These are phyloP conservation scores for Diaporthe caulivora DNA, from an alignment of 2,329 filamentous ascomycete genomes.

Conservation along the genomic window DNA sequence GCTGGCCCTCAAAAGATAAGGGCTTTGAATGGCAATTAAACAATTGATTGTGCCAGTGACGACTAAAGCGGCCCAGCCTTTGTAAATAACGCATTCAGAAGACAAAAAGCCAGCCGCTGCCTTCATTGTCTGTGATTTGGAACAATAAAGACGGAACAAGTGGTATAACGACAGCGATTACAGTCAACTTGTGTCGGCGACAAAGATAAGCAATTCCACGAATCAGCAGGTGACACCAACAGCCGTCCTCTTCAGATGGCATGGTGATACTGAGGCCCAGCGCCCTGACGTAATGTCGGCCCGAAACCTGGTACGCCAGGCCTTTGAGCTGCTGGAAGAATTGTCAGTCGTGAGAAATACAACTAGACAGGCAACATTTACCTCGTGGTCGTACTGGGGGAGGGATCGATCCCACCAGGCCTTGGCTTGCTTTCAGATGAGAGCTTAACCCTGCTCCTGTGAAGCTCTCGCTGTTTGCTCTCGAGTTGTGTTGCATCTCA, in stretches of 20 bases:
- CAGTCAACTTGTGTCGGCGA: background rate
- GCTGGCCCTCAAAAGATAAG: background rate
- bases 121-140: background rate
- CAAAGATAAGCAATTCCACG: background rate
- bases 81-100: background rate
- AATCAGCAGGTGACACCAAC: background rate
- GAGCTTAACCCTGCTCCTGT: conserved; percentile 38
- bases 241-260: background rate
- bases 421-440: conserved; percentile 37
- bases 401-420: conserved; percentile 7
- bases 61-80: background rate
- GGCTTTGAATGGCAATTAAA: background rate
- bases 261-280: background rate
- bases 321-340: conserved; percentile 19
- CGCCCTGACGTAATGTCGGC: background rate
- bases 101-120: background rate
- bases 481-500: conserved; percentile 27
- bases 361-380: background rate
- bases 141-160: background rate
- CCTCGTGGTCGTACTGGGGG: conserved; percentile 32
- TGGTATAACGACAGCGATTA: too few relatives aligned
- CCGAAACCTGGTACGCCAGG: conserved; percentile 18
- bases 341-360: background rate
- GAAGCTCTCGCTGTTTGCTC: conserved; percentile 25
- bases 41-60: background rate